Evolutionary conservation across 2,329 filamentous ascomycete genomes (phyloP).

Genomic region (Aspergillus sp.): DNA sequence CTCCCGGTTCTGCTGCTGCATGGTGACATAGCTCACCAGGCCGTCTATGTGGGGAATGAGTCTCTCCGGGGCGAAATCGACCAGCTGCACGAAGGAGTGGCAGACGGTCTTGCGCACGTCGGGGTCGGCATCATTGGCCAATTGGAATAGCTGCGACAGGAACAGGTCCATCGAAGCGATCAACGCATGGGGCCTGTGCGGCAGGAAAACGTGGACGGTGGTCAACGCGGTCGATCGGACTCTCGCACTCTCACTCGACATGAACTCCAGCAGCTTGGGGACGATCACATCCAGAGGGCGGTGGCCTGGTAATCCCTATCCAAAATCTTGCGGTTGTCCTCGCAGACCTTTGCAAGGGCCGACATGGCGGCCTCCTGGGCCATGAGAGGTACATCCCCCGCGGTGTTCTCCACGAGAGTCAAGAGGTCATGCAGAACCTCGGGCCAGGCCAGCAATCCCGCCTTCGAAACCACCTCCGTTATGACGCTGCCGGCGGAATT

Average conservation of each 20-base stretch:
- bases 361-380: constrained; percentile 90
- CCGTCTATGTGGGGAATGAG: constrained; percentile 79
- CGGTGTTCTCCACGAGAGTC: constrained; percentile 63
- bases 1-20: constrained; percentile 70
- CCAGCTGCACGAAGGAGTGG: constrained; percentile 81
- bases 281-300: constrained; percentile 80
- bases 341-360: constrained; percentile 88
- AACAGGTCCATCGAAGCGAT: constrained; percentile 71
- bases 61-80: constrained; percentile 83
- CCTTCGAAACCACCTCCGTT: constrained; percentile 77
- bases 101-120: constrained; percentile 91
- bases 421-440: constrained; percentile 78
- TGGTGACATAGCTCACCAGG: constrained; percentile 85
- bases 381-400: constrained; percentile 56
- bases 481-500: constrained; percentile 88
- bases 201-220: constrained; percentile 85
- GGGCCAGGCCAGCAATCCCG: constrained; percentile 83
- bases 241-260: constrained; percentile 62
- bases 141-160: constrained; percentile 69
- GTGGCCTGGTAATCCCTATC: constrained; percentile 80
- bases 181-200: constrained; percentile 73
- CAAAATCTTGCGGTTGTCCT: constrained; percentile 81
- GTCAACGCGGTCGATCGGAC: constrained; percentile 72
- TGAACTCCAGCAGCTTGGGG: constrained; percentile 82
- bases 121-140: constrained; percentile 65